Evolutionary conservation across 768 basidiomycete species (phyloP), one percentile per base, ranked within the genome.

Genomic region (Psilocybe cubensis): DNA sequence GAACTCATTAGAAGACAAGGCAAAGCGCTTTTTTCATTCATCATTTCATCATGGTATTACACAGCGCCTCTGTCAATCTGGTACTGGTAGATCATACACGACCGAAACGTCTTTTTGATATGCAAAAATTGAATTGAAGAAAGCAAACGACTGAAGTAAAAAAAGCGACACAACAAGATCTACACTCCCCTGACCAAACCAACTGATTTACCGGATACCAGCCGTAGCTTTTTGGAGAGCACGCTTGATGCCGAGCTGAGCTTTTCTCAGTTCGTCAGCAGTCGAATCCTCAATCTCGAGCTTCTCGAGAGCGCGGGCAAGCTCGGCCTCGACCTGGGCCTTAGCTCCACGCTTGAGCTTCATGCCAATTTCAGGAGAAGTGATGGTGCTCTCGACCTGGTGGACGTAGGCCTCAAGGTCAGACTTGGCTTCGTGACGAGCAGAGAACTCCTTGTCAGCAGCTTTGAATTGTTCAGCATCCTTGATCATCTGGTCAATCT

Each of bases 401-500:
- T 96, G 94, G 70, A 99, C 84, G 80, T 98, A 98, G 33, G 94
- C 88, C 81, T 99, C 97, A 60, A 98, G 90, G 76, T 98, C 96
- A 46, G 95, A 92, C 77, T 96, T 97, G 62, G 97, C 95, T 78
- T 98, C 96, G 73, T 99, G 97, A 64, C 92, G 92, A 54, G 96
- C 89, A 61, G 94, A 92, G 86, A 96, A 98, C 74, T 98, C 97
- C 82, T 95, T 97, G 84, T 94, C 92, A 24, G 91, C 93, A 72
- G 87, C 85, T 83, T 95, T 96, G 86, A 85, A 97, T 75, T 95
- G 93, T 76, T 98, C 96, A 52, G 97, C 94, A 71, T 98, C 96
- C 83, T 96, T 95, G 83, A 98, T 97, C 97, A 98, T 98, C 79
- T 98, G 96, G 70, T 98, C 96, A 63, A 99, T 99, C 84, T 99